A percentile compares a stretch with the other conserved stretches of the same genome.
Evolutionary conservation across 176 grass and related monocot genomes (phyloP).

Genomic region (Triticum monococcum): DNA sequence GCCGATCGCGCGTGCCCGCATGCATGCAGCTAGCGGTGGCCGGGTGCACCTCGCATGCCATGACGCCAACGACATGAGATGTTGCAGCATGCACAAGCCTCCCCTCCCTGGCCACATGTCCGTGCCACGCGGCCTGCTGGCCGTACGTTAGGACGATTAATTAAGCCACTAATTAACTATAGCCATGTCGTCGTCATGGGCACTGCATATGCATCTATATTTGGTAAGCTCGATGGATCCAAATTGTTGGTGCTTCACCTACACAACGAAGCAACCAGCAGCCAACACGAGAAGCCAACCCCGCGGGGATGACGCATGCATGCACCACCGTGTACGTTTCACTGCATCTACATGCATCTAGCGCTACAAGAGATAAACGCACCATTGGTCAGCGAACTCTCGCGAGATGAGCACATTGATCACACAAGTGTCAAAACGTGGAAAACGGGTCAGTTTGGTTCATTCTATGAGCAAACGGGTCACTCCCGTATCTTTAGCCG

Average conservation of each 20-base stretch:
- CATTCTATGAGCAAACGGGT: no score
- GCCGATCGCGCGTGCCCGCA: not conserved
- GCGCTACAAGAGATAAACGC: no score
- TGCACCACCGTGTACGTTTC: not conserved
- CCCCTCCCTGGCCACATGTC: not conserved
- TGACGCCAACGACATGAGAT: not conserved
- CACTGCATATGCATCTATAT: not conserved
- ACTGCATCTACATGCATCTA: no score
- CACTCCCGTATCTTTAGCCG: no score
- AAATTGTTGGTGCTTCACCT: constrained; percentile 17
- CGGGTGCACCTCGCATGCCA: not conserved
- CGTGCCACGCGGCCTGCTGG: not conserved
- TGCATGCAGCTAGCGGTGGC: constrained; percentile 3
- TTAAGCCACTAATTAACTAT: not conserved
- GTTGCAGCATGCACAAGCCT: not conserved
- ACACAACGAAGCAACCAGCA: constrained; percentile 26
- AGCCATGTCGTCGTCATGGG: not conserved
- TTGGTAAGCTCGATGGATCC: not conserved
- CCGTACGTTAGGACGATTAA: not conserved
- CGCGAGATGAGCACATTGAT: no score
- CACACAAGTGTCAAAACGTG: no score
- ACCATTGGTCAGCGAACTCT: no score
- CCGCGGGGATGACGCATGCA: not conserved
- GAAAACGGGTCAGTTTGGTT: no score
- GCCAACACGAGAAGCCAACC: constrained; percentile 27